Percentiles rank a stretch among this genome's conserved stretches.
These are phyloP conservation scores for Pouteria glomerata DNA, from an alignment of 148 eudicot genomes.

Conservation along the genomic window DNA sequence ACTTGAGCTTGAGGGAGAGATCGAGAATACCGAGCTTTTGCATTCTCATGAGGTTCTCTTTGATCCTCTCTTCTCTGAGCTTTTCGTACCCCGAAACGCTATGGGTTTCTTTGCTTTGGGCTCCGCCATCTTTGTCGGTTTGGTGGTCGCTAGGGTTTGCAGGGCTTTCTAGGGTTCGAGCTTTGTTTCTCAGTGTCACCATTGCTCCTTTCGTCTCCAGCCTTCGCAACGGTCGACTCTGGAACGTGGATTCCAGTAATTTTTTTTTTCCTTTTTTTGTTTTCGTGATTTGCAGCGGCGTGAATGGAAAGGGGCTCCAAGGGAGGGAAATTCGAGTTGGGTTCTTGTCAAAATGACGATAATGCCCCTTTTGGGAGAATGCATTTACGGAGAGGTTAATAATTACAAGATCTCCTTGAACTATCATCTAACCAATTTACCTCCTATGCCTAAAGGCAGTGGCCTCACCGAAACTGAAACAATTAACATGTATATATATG, in stretches of 20 bases:
- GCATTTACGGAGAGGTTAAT: no score
- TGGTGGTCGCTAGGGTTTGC: conserved; percentile 9
- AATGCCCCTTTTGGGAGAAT: conserved; percentile 9
- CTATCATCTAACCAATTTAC: no score
- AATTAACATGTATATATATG: no score
- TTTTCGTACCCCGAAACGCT: conserved; percentile 48
- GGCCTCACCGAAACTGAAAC: no score
- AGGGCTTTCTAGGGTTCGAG: conserved; percentile 13
- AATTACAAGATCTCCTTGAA: no score
- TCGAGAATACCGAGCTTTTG: conserved; percentile 71
- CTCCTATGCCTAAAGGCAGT: no score
- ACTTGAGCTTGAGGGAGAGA: conserved; percentile 66
- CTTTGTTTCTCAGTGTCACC: conserved; percentile 16
- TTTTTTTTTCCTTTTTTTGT: no score
- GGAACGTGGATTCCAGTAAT: not conserved
- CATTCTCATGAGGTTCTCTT: conserved; percentile 63
- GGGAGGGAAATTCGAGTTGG: conserved; percentile 7
- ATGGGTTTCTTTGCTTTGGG: conserved; percentile 1
- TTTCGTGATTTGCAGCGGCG: not conserved
- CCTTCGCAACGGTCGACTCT: conserved; percentile 34
- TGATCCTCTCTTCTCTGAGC: conserved; percentile 68
- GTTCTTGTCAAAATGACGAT: not conserved
- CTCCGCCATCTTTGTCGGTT: conserved; percentile 13
- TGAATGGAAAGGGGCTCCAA: not conserved
- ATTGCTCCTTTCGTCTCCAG: conserved; percentile 7